Evolutionary conservation across 2,329 filamentous ascomycete species (phyloP).

Genomic region (Emmonsiellopsis sp.): DNA sequence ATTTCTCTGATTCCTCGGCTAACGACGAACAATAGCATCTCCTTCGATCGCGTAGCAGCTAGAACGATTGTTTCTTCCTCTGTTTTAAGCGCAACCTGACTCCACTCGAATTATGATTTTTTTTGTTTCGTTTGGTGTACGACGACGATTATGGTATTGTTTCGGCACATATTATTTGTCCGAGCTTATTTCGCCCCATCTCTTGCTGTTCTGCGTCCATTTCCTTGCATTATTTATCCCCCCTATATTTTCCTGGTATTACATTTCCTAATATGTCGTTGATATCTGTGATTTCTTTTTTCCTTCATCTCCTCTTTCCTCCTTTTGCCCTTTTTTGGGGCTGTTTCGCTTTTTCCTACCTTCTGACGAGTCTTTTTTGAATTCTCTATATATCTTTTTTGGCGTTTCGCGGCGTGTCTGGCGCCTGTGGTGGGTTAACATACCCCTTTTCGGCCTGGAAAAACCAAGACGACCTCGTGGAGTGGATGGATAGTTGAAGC

Average conservation of each 20-base stretch:
- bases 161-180: conserved; percentile 18
- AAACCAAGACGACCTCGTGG: conserved; percentile 6
- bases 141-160: not conserved
- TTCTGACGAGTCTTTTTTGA: not conserved
- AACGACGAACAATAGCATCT: conserved; percentile 26
- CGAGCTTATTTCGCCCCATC: conserved; percentile 12
- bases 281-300: not conserved
- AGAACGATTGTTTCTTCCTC: conserved; percentile 13
- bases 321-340: not conserved
- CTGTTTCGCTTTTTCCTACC: no score
- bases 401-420: conserved; percentile 3
- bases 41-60: conserved; percentile 43
- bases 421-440: conserved; percentile 4
- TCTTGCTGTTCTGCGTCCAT: not conserved
- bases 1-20: not conserved
- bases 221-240: not conserved
- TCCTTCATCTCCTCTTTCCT: not conserved
- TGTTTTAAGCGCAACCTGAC: not conserved
- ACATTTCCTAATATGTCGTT: not conserved
- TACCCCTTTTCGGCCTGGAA: conserved; percentile 5
- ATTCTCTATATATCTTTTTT: not conserved
- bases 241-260: not conserved
- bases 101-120: not conserved
- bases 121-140: conserved; percentile 4
- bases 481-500: conserved; percentile 7